Evolutionary conservation across 805 yeast species (phyloP).

Genomic region (Saccharomycopsis vini): DNA sequence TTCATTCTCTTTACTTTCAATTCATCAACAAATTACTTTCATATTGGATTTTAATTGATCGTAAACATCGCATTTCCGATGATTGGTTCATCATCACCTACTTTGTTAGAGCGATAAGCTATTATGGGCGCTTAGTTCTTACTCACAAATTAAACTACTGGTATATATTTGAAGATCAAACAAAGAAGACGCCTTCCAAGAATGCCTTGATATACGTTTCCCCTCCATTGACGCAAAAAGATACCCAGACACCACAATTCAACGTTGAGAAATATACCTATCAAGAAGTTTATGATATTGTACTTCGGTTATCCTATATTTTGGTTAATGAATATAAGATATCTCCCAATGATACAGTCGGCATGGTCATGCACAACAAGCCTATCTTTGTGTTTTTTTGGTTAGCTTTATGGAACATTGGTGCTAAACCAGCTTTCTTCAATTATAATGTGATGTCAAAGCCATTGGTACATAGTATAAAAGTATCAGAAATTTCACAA

Average conservation of each 20-base stretch:
- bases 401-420: constrained; percentile 86
- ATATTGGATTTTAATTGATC: constrained; percentile 1
- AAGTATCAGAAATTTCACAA: constrained; percentile 52
- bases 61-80: constrained; percentile 2
- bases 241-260: constrained; percentile 38
- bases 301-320: constrained; percentile 57
- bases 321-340: constrained; percentile 57
- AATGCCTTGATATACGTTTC: constrained; percentile 48
- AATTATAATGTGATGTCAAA: constrained; percentile 70
- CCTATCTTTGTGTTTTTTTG: constrained; percentile 74
- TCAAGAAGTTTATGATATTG: constrained; percentile 54
- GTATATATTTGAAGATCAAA: constrained; percentile 60
- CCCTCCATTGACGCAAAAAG: neutral
- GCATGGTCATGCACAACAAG: constrained; percentile 70
- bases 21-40: no score
- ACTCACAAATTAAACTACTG: constrained; percentile 45
- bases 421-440: constrained; percentile 81
- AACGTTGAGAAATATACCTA: constrained; percentile 58
- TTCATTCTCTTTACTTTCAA: no score
- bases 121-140: constrained; percentile 26
- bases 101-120: neutral
- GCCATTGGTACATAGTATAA: constrained; percentile 73
- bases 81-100: constrained; percentile 10
- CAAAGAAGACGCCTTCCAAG: constrained; percentile 32
- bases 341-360: constrained; percentile 58